These are phyloP conservation scores for Leptoxyphium fumago DNA, from an alignment of 2,329 filamentous ascomycete genomes.

Conservation along the genomic window DNA sequence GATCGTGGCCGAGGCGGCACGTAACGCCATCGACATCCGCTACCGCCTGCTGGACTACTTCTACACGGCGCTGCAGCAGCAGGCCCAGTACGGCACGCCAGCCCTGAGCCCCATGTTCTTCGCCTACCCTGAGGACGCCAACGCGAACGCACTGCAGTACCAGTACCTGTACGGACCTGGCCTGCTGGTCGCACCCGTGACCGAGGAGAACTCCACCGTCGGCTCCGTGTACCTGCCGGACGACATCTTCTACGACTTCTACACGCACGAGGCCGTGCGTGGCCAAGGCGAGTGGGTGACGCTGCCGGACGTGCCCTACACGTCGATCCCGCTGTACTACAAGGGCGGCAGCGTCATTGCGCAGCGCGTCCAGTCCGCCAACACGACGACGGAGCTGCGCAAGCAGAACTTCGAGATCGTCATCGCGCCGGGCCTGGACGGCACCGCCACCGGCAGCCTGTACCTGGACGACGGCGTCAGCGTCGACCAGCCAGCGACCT, in stretches of 20 bases:
- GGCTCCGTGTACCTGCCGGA: slow-evolving; percentile 43
- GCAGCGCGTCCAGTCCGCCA: slow-evolving; percentile 38
- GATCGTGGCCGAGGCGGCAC: slow-evolving; percentile 47
- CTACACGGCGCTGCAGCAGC: slow-evolving; percentile 54
- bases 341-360: slow-evolving; percentile 52
- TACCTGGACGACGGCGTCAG: slow-evolving; percentile 69
- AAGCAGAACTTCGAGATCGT: slow-evolving; percentile 56
- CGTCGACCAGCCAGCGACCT: slow-evolving; percentile 43
- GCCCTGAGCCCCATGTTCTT: slow-evolving; percentile 59
- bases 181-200: slow-evolving; percentile 43
- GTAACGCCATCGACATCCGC: slow-evolving; percentile 54
- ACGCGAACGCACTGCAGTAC: slow-evolving; percentile 36
- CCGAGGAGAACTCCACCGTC: slow-evolving; percentile 34
- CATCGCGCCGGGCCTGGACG: slow-evolving; percentile 48
- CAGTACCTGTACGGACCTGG: slow-evolving; percentile 47
- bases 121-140: slow-evolving; percentile 45
- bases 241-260: slow-evolving; percentile 47
- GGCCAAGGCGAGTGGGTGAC: slow-evolving; percentile 33
- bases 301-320: slow-evolving; percentile 31
- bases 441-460: slow-evolving; percentile 49
- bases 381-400: slow-evolving; percentile 49
- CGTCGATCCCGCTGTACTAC: slow-evolving; percentile 51
- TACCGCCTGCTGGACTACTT: slow-evolving; percentile 68
- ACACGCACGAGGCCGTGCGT: slow-evolving; percentile 33
- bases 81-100: slow-evolving; percentile 47